phyloP scores from a whole-genome alignment of 2,329 filamentous ascomycete genomes.

The Epichloe hybrida region DNA sequence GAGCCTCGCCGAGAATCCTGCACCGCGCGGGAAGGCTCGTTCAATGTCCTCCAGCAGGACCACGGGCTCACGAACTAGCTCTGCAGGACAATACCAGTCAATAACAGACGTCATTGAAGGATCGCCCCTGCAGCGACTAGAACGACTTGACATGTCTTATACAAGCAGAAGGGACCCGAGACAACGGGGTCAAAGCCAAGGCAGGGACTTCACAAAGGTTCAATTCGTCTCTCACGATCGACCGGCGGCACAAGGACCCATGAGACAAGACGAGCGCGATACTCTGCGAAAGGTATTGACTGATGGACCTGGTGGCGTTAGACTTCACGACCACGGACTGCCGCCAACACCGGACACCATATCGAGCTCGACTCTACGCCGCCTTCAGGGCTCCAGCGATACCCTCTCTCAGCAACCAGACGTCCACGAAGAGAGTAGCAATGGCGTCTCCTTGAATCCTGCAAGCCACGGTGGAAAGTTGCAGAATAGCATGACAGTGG shows the following conservation, averaged over 20 bases:
- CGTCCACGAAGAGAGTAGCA: conserved; percentile 17
- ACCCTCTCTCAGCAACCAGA: conserved; percentile 24
- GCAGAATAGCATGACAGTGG: not conserved
- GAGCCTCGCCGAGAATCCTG: not conserved
- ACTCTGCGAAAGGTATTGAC: conserved; percentile 35
- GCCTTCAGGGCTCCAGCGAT: conserved; percentile 37
- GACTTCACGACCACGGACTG: conserved; percentile 29
- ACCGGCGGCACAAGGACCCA: conserved; percentile 12
- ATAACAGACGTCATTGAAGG: conserved; percentile 23
- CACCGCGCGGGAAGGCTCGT: not conserved
- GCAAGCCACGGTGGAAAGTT: conserved; percentile 7
- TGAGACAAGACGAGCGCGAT: conserved; percentile 34
- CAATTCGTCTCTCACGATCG: conserved; percentile 9
- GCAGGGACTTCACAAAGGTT: conserved; percentile 10
- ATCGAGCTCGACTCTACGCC: conserved; percentile 39
- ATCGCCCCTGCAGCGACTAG: conserved; percentile 34
- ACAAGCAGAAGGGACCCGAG: conserved; percentile 15
- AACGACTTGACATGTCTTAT: conserved; percentile 25
- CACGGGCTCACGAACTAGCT: conserved; percentile 11
- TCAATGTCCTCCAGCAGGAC: conserved; percentile 1
- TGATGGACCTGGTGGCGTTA: conserved; percentile 27
- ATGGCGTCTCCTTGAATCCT: conserved; percentile 17
- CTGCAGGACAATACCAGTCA: conserved; percentile 27
- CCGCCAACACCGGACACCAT: conserved; percentile 49
- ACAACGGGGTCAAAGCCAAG: conserved; percentile 15